Conservation (phyloP, 495 filamentous ascomycete species). For the Hypoxylon cercidicola region DNA sequence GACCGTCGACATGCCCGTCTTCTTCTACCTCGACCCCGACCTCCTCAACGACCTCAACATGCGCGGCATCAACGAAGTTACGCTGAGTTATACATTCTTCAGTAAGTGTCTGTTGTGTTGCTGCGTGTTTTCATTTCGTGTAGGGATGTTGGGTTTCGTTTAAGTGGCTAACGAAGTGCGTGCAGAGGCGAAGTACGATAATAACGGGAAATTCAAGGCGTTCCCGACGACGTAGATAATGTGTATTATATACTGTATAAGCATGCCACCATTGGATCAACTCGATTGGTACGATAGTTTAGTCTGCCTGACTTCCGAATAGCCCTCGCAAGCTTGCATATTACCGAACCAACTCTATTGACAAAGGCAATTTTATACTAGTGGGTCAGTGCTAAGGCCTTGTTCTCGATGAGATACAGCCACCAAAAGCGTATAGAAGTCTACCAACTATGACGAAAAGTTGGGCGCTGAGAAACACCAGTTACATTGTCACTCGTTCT, state of each 20-base stretch:
- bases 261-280: conserved; percentile 2
- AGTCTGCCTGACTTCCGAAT: too few relatives aligned
- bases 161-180: conserved; percentile 36
- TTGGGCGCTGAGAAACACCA: too few relatives aligned
- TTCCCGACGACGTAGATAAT: conserved; percentile 38
- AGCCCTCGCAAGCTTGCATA: too few relatives aligned
- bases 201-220: conserved; percentile 69
- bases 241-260: conserved; percentile 19
- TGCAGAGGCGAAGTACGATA: conserved; percentile 85
- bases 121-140: neutral
- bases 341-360: too few relatives aligned
- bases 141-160: conserved; percentile 11
- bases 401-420: too few relatives aligned
- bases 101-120: conserved; percentile 68
- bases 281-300: neutral
- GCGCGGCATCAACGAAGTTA: conserved; percentile 93
- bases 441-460: too few relatives aligned
- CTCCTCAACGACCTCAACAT: conserved; percentile 91
- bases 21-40: conserved; percentile 99
- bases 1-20: conserved; percentile 99
- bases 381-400: too few relatives aligned
- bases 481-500: too few relatives aligned
- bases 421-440: too few relatives aligned
- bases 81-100: conserved; percentile 97
- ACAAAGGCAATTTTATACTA: too few relatives aligned